These are phyloP conservation scores for Solanum habrochaites DNA, from an alignment of 257 asterid species.

Conservation along the genomic window DNA sequence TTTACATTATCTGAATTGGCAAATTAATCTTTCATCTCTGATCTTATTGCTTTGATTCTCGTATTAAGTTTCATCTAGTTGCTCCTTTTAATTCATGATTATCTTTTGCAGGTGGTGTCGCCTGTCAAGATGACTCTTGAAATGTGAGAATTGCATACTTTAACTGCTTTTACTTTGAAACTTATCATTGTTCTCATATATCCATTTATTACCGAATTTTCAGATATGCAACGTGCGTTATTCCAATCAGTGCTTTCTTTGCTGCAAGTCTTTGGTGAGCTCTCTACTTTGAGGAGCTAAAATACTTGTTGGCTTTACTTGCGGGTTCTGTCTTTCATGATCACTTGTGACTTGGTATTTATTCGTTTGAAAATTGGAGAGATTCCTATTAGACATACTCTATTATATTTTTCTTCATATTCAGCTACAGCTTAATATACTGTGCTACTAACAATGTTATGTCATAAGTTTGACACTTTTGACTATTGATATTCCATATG, in stretches of 20 bases:
- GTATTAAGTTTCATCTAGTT: neutral
- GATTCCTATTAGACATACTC: neutral
- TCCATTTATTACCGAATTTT: slow-evolving; percentile 16
- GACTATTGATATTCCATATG: neutral
- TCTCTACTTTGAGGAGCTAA: neutral
- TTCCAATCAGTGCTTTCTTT: slow-evolving; percentile 95
- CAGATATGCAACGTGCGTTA: slow-evolving; percentile 95
- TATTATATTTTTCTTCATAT: neutral
- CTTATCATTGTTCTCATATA: neutral
- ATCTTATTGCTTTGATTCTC: neutral
- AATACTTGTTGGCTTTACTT: neutral
- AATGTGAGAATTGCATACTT: slow-evolving; percentile 43
- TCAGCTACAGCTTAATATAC: neutral
- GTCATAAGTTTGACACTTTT: neutral
- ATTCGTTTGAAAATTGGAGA: neutral
- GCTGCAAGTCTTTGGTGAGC: slow-evolving; percentile 88
- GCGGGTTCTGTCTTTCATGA: neutral
- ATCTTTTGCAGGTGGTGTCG: slow-evolving; percentile 61
- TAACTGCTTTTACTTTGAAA: slow-evolving; percentile 4
- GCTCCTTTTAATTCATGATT: neutral
- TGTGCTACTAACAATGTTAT: neutral
- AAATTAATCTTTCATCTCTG: neutral
- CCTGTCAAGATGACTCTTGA: slow-evolving; percentile 94
- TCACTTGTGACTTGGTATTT: neutral
- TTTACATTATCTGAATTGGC: neutral